Base-by-base conservation (phyloP, 306 rosid genomes). In the Betula pendula region DNA sequence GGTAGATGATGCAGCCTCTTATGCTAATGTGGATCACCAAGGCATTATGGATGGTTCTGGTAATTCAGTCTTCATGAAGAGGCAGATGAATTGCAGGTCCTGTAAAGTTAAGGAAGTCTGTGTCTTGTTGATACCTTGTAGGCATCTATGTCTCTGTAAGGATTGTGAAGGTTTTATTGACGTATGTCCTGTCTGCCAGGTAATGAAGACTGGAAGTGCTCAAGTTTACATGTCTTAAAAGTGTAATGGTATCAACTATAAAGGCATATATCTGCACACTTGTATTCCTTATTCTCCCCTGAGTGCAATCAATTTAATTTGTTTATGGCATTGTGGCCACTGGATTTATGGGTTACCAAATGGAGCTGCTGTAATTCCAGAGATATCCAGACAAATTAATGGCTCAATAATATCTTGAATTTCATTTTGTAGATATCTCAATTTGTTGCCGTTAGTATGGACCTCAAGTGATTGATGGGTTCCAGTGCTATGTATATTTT, bases 121-220 rank as follows among this genome's bases (percentile, higher is more conserved):
- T 53, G 68, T 83, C 76, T 53, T 83, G 51, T 47, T 79, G 78
- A 25, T 83, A 55, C 83, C 86, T 33, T 83, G 86, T 55, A 53
- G 83, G 49, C 86, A 79, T 69, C 81, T 83, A 66, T 51, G 83
- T 79, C 70, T 79, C 50, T 79, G 86, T 44, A 83, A 71, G 76
- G 86, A 79, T 25, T 83, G 83, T 70, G 83, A 79, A 75, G 80
- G 22, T 15, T 51, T 70, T 42, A 70, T 83, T n/a, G 67, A 79
- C 63, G 22, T 70, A 31, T 83, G 86, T 70, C 83, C 83, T 63
- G 47, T 83, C 8, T 79, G 81, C 68, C 42, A 42, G 47, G 56
- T 33, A 35, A 51, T 59, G 71, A 82, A 82, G 82, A 58, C 82
- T 47, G 71, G 75, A 9, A 74, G 78, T 51, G 73, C 74, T 69